A percentile compares a stretch with the other conserved stretches of the same genome.
Evolutionary conservation across 2,329 filamentous ascomycete species (phyloP).

Genomic region (Metarhizium robertsii): DNA sequence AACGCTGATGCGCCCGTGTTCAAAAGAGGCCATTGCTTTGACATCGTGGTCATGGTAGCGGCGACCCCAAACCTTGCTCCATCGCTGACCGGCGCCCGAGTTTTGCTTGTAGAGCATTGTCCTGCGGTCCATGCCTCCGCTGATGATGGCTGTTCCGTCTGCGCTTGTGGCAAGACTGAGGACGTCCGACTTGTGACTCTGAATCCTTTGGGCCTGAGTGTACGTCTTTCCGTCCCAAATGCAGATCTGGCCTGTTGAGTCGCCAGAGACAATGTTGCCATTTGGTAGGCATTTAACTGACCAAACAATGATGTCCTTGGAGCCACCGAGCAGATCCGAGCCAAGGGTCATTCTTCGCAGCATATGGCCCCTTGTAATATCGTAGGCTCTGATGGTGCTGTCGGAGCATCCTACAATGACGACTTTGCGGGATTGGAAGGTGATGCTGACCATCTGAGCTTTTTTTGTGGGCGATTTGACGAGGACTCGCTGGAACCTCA

Average conservation of each 20-base stretch:
- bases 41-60: conserved; percentile 91
- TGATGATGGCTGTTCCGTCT: conserved; percentile 75
- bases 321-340: conserved; percentile 63
- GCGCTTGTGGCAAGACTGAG: conserved; percentile 75
- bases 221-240: conserved; percentile 94
- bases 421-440: conserved; percentile 75
- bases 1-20: conserved; percentile 73
- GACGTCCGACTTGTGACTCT: conserved; percentile 82
- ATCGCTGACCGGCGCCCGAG: conserved; percentile 52
- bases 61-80: conserved; percentile 79
- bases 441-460: conserved; percentile 80
- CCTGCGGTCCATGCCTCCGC: conserved; percentile 83
- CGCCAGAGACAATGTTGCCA: conserved; percentile 86
- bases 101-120: conserved; percentile 74
- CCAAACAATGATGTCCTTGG: conserved; percentile 87
- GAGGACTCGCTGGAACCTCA: conserved; percentile 70
- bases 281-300: conserved; percentile 79
- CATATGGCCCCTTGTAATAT: conserved; percentile 68
- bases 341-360: conserved; percentile 80
- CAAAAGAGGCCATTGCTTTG: conserved; percentile 86
- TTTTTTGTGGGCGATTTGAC: conserved; percentile 72
- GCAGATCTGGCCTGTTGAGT: conserved; percentile 86
- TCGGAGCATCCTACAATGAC: conserved; percentile 93
- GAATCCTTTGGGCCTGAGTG: conserved; percentile 75
- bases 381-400: conserved; percentile 85